Evolutionary conservation across 2,329 filamentous ascomycete genomes (phyloP).

Genomic region (Macrophomina pseudophaseolina): DNA sequence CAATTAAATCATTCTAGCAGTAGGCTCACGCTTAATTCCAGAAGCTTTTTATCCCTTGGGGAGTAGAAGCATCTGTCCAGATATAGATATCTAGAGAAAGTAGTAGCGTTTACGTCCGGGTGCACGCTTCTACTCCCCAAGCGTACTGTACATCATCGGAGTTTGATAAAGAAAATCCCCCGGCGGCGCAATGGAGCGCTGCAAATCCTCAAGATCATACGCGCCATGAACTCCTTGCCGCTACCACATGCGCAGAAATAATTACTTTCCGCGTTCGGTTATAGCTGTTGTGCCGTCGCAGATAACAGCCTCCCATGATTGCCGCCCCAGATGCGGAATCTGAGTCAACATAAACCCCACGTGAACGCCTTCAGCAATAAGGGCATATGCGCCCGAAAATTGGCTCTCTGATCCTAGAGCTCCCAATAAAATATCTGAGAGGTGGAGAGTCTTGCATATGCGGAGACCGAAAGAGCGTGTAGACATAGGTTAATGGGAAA

Average conservation of each 20-base stretch:
- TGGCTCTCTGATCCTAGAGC: neutral
- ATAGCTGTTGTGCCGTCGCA: neutral
- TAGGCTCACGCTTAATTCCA: too few species aligned
- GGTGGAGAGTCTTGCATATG: neutral
- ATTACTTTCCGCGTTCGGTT: neutral
- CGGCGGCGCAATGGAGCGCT: neutral
- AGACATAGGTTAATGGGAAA: neutral
- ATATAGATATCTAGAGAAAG: too few species aligned
- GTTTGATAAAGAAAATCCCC: neutral
- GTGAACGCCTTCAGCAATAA: neutral
- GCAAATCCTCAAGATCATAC: neutral
- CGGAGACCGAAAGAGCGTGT: neutral
- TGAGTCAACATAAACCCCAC: neutral
- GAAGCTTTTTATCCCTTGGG: too few species aligned
- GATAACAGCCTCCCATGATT: conserved; percentile 7
- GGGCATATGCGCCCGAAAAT: neutral
- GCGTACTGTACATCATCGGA: conserved; percentile 11
- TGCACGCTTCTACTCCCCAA: too few species aligned
- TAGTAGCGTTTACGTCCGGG: too few species aligned
- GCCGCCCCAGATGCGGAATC: conserved; percentile 2
- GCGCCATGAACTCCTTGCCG: conserved; percentile 10
- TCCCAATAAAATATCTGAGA: neutral
- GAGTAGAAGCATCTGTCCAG: too few species aligned
- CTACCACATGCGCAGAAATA: neutral
- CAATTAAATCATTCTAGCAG: too few species aligned